phyloP scores from a whole-genome alignment of 345 rosid species.

The Eucalyptus polybractea region DNA sequence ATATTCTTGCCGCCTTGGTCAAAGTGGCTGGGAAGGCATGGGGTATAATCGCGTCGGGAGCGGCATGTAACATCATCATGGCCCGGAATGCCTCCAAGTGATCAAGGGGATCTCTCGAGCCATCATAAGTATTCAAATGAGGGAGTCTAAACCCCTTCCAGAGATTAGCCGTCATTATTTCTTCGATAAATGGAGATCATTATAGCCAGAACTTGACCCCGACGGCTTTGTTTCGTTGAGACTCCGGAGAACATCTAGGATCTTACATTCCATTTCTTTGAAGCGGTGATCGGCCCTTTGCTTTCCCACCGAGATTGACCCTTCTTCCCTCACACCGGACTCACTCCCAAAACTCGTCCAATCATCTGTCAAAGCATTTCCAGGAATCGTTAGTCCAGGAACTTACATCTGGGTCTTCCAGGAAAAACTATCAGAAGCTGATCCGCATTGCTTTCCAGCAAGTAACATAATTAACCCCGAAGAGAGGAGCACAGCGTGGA shows the following conservation, averaged over 20 bases:
- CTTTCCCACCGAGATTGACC: too few species aligned
- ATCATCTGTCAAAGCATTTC: too few species aligned
- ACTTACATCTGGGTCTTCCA: too few species aligned
- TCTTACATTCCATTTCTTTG: background rate
- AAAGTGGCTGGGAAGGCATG: background rate
- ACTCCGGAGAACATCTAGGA: background rate
- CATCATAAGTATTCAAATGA: background rate
- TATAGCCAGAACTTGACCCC: background rate
- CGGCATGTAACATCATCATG: background rate
- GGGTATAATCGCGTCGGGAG: background rate
- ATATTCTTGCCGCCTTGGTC: background rate
- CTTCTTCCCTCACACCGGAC: too few species aligned
- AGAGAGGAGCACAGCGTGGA: background rate
- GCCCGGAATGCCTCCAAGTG: background rate
- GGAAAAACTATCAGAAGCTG: background rate
- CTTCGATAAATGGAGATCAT: background rate
- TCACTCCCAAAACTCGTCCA: too few species aligned
- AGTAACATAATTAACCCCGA: background rate
- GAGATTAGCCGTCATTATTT: background rate
- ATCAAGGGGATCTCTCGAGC: background rate
- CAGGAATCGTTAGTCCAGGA: too few species aligned
- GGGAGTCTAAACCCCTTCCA: background rate
- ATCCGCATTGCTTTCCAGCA: background rate
- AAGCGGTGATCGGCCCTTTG: background rate
- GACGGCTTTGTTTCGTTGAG: background rate